phyloP scores from a whole-genome alignment of 2,329 filamentous ascomycete species.

The Ophiostoma sp. region DNA sequence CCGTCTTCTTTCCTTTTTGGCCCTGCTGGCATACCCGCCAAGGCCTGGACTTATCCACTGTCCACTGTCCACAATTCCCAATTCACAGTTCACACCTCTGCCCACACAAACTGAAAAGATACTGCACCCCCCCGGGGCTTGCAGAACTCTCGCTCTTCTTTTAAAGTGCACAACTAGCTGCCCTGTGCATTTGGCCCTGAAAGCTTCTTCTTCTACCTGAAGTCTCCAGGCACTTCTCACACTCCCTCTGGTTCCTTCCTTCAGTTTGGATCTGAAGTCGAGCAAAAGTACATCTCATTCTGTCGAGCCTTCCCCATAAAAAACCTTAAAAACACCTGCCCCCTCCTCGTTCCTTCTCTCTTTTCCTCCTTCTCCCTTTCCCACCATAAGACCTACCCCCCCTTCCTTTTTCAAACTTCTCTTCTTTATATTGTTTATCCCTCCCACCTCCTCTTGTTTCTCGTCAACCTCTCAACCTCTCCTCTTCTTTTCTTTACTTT shows the following conservation, averaged over 20 bases:
- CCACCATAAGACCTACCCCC: not conserved
- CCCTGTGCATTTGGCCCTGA: slow-evolving; percentile 7
- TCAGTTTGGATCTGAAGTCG: slow-evolving; percentile 15
- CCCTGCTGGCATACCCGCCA: not conserved
- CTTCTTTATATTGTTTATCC: slow-evolving; percentile 8
- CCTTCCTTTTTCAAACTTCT: not conserved
- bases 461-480: not conserved
- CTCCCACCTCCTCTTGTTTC: not conserved
- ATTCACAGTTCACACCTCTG: not conserved
- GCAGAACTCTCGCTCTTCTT: not conserved
- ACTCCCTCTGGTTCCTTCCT: not conserved
- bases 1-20: not conserved
- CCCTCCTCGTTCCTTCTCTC: slow-evolving; percentile 14
- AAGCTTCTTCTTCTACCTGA: not conserved
- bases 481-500: not conserved
- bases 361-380: not conserved
- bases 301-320: slow-evolving; percentile 17
- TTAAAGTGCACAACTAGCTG: slow-evolving; percentile 12
- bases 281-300: slow-evolving; percentile 8
- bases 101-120: slow-evolving; percentile 7
- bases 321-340: slow-evolving; percentile 21
- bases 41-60: not conserved
- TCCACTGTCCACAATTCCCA: not conserved
- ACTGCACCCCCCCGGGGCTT: slow-evolving; percentile 2
- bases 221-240: not conserved